Conservation (phyloP, 192 early-diverging fungal genomes). For the Backusella circina region DNA sequence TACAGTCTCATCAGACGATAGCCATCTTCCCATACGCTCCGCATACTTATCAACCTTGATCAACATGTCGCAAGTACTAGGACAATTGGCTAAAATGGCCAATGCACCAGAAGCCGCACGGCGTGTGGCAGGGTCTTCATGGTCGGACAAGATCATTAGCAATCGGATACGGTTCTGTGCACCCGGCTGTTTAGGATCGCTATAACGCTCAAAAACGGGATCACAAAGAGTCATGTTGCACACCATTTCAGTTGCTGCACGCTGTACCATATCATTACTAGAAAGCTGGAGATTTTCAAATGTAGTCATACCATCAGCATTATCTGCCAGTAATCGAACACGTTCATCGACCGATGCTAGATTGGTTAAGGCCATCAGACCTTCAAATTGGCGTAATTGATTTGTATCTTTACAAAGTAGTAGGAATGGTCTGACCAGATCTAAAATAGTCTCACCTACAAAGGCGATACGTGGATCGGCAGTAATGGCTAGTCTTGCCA, state of each 20-base stretch:
- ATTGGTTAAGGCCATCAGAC: slow-evolving; percentile 91
- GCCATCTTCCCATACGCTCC: slow-evolving; percentile 49
- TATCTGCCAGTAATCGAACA: slow-evolving; percentile 57
- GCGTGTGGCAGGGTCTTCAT: slow-evolving; percentile 80
- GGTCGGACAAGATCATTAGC: slow-evolving; percentile 80
- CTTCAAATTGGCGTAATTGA: slow-evolving; percentile 82
- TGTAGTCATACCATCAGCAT: slow-evolving; percentile 57
- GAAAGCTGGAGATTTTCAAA: slow-evolving; percentile 81
- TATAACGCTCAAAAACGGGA: slow-evolving; percentile 77
- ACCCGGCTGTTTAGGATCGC: slow-evolving; percentile 37
- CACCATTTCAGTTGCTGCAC: slow-evolving; percentile 86
- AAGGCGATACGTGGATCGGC: slow-evolving; percentile 88
- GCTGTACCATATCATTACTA: slow-evolving; percentile 72
- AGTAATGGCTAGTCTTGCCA: slow-evolving; percentile 93
- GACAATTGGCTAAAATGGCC: slow-evolving; percentile 69
- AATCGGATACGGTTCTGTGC: slow-evolving; percentile 64
- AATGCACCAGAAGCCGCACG: slow-evolving; percentile 84
- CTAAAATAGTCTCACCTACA: slow-evolving; percentile 56
- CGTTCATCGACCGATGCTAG: slow-evolving; percentile 72
- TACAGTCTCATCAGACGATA: slow-evolving; percentile 43
- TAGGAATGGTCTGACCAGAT: slow-evolving; percentile 72
- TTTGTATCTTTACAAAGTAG: slow-evolving; percentile 50
- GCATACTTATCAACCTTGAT: slow-evolving; percentile 50
- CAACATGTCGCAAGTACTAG: slow-evolving; percentile 55
- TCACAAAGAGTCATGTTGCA: slow-evolving; percentile 92